Evolutionary conservation across 306 rosid species (phyloP), one percentile per base, ranked within the genome.

Genomic region (Crotalaria pallida): DNA sequence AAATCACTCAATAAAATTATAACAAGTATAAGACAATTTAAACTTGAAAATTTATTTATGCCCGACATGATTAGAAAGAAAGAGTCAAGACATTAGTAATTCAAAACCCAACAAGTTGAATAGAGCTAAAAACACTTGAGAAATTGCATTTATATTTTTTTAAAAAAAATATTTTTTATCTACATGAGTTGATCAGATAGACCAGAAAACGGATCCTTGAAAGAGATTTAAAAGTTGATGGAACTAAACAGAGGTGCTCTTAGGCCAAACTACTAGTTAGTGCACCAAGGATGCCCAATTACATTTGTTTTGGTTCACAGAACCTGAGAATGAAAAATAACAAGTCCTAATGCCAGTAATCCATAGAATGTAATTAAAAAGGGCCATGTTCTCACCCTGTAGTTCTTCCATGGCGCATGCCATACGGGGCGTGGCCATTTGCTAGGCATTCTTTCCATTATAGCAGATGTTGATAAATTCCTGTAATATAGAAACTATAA

Each of bases 381-480:
- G 7, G 55, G 5, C 62, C 45, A 67, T 21, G 72, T 41, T 9
- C 84, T 80, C 57, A 94, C 99, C 87, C 99, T 83, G 79, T 94
- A 94, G 79, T 89, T 88, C 83, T 82, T 94, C 99, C 99, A 91
- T 13, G 99, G 99, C 0, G 97, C 88, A 84, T 83, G 99, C 99
- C 99, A 94, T 51, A 73, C 79, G 24, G 99, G 99, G 44, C 99
- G 97, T 41, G 99, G 99, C 99, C 99, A 94, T 89, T 81, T 94
- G 77, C 97, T 90, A 55, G 99, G 92, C 64, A 91, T 88, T 83
- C 99, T 91, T 81, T 94, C 99, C 88, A 94, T 91, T 79, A 94
- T 40, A 77, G 97, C 99, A 48, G 99, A 80, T 36, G 99, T 94
- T 0, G 97, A 92, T 7, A 84, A 82, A 65, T 82, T 82, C 86